These are phyloP conservation scores for Naumovozyma castellii DNA, from an alignment of 805 yeast species.

Conservation along the genomic window DNA sequence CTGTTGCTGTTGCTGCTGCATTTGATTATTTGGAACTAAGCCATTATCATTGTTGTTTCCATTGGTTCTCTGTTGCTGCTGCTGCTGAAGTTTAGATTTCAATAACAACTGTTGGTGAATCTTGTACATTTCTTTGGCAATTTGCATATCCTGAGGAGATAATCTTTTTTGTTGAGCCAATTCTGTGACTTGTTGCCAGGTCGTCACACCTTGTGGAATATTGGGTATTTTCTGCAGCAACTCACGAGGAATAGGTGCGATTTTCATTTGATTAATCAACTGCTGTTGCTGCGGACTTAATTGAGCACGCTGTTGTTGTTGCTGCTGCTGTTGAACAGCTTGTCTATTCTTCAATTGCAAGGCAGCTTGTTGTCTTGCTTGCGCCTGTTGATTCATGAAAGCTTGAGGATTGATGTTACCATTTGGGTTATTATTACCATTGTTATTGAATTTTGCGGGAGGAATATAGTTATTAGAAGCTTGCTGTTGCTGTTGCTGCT, in stretches of 20 bases:
- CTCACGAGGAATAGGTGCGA: conserved; percentile 44
- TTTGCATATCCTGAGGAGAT: conserved; percentile 26
- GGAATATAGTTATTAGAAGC: background rate
- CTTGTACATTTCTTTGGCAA: conserved; percentile 40
- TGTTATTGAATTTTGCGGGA: conserved; percentile 8
- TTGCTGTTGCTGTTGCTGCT: conserved; percentile 22
- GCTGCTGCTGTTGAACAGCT: conserved; percentile 17
- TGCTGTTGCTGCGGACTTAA: conserved; percentile 19
- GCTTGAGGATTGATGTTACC: conserved; percentile 30
- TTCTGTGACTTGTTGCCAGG: conserved; percentile 49
- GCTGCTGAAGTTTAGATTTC: conserved; percentile 35
- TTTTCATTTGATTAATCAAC: conserved; percentile 42
- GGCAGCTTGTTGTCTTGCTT: conserved; percentile 42
- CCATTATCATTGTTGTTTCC: conserved; percentile 11
- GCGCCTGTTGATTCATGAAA: conserved; percentile 41
- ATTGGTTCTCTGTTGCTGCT: conserved; percentile 33
- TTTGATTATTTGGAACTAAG: conserved; percentile 18
- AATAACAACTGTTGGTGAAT: conserved; percentile 52
- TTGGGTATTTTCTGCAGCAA: conserved; percentile 21
- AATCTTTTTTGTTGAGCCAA: conserved; percentile 29
- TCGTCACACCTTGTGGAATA: conserved; percentile 60
- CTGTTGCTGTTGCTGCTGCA: conserved; percentile 20
- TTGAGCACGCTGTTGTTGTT: conserved; percentile 18
- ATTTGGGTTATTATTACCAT: conserved; percentile 14
- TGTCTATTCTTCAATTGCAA: conserved; percentile 33